Evolutionary conservation across 208 protist species (phyloP).

Genomic region (Zelonia costaricensis): DNA sequence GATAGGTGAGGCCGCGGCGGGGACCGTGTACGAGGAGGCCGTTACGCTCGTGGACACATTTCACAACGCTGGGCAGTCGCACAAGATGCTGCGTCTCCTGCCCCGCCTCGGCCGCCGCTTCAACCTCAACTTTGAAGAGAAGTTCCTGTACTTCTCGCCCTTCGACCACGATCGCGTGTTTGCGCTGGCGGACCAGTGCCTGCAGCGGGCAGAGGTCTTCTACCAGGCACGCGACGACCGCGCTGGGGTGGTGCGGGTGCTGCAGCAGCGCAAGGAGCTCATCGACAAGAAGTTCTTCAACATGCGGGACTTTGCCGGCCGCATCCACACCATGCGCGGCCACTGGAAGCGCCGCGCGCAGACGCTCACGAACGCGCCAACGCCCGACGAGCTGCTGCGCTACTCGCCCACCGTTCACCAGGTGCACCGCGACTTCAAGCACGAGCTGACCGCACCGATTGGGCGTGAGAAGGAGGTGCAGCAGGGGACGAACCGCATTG

Average conservation of each 20-base stretch:
- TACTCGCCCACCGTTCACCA: constrained; percentile 91
- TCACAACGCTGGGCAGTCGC: constrained; percentile 82
- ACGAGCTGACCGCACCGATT: constrained; percentile 84
- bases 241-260: constrained; percentile 68
- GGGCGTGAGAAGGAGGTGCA: constrained; percentile 87
- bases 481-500: constrained; percentile 71
- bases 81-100: constrained; percentile 85
- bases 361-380: constrained; percentile 81
- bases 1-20: constrained; percentile 40
- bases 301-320: constrained; percentile 87
- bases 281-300: constrained; percentile 92
- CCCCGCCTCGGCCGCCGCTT: constrained; percentile 83
- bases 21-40: constrained; percentile 74
- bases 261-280: constrained; percentile 79
- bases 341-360: constrained; percentile 83
- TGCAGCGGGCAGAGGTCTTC: constrained; percentile 67
- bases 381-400: constrained; percentile 84
- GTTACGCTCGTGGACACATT: constrained; percentile 66
- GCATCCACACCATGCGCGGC: constrained; percentile 90
- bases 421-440: constrained; percentile 88
- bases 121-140: constrained; percentile 86
- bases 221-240: constrained; percentile 43
- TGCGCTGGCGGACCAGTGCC: constrained; percentile 81
- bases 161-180: constrained; percentile 91
- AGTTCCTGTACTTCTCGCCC: constrained; percentile 90